Base-by-base conservation (phyloP, 1,139 yeast genomes). In the Suhomyces ambrosiae region DNA sequence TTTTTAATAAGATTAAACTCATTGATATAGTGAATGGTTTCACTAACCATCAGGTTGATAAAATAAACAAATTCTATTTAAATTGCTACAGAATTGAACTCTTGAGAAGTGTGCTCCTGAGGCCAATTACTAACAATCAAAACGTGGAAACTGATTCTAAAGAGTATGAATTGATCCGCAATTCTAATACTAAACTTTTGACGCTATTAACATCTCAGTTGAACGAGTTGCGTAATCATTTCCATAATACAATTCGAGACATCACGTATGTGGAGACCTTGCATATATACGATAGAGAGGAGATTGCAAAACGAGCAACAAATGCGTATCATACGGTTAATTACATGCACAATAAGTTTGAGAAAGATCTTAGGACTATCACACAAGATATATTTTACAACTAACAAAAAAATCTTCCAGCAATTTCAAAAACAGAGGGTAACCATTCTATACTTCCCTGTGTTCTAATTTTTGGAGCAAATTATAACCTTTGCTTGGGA, bases 341-440 rank as follows among this genome's bases (percentile, higher is more conserved):
- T 18, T 38, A 40, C 13, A 24, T 49, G 8, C 45, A 43, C 21
- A 47, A 39, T 23, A 41, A 41, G 37, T 40, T 40, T 21, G 43
- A 38, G 6, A 33, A 37, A 24, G 49, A 49, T 15, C 23, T 45
- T 17, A 35, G 42, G 8, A 33, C 45, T 23, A 40, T 49, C 26
- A 40, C 42, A 13, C 46, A 44, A 28, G 54, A 50, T 27, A 39
- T 46, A 12, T 50, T 50, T 30, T 50, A 50, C 29, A 22, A 4
- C 11, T 30, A 30, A 28, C 11, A 19, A 9, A 19, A 19, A 19
- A 7, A 9, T 19, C n/a, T n/a, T n/a, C n/a, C n/a, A n/a, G n/a
- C n/a, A 19, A 19, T 19, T 7, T 7, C 22, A 9, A 19, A 19
- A 7, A 19, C 9, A 9, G 22, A 19, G 22, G 22, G 9, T 19